Evolutionary conservation across 148 eudicot species (phyloP).

Genomic region (Silene conica): DNA sequence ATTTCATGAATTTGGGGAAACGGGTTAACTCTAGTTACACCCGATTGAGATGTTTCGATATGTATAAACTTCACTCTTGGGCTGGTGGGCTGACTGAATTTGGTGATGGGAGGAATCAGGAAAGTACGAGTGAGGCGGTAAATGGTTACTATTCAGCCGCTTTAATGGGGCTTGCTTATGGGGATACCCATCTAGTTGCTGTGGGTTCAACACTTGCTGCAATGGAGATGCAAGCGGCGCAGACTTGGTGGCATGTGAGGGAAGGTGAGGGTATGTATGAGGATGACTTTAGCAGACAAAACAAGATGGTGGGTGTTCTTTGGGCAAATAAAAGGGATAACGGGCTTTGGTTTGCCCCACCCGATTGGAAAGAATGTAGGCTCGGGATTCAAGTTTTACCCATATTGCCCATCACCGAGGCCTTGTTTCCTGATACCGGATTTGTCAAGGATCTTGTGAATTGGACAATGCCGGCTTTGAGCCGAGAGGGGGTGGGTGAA

Average conservation of each 20-base stretch:
- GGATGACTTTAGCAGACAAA: conserved; percentile 47
- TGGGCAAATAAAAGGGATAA: conserved; percentile 85
- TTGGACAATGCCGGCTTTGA: conserved; percentile 67
- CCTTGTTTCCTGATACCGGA: conserved; percentile 51
- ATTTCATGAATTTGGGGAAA: conserved; percentile 71
- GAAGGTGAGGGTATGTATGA: conserved; percentile 52
- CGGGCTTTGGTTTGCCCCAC: conserved; percentile 83
- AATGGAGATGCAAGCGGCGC: conserved; percentile 68
- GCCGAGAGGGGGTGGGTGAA: conserved; percentile 70
- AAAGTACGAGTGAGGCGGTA: conserved; percentile 87
- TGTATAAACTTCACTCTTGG: conserved; percentile 94
- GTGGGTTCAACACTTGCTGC: conserved; percentile 63
- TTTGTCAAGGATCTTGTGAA: conserved; percentile 61
- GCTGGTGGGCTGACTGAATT: conserved; percentile 87
- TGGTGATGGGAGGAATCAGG: conserved; percentile 83
- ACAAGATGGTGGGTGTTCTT: conserved; percentile 62
- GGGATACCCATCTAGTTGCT: conserved; percentile 64
- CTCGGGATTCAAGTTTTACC: conserved; percentile 86
- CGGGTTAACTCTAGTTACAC: conserved; percentile 42
- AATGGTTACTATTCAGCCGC: conserved; percentile 89
- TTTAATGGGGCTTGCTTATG: conserved; percentile 86
- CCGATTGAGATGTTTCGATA: conserved; percentile 75
- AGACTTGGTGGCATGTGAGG: conserved; percentile 86
- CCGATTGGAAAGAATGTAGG: conserved; percentile 73
- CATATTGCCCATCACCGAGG: conserved; percentile 59